Conservation (phyloP, 2,329 filamentous ascomycete species). For the Dothideomycetidae sp. region DNA sequence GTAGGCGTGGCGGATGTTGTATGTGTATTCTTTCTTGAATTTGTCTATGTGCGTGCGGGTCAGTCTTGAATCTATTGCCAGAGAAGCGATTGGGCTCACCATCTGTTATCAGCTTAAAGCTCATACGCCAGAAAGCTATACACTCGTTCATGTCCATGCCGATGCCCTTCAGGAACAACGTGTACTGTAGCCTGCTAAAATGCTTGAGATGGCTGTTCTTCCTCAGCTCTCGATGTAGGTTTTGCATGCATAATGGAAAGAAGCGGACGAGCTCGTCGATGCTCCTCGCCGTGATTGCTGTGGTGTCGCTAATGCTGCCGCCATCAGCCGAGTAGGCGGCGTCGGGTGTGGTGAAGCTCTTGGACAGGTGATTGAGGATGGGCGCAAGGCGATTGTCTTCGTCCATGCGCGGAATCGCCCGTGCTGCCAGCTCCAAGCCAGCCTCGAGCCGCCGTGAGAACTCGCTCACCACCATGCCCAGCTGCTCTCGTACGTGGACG, state of each 20-base stretch:
- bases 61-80: too few species aligned
- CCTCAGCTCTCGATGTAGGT: slow-evolving; percentile 71
- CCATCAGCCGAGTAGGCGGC: slow-evolving; percentile 58
- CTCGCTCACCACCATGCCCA: slow-evolving; percentile 78
- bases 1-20: slow-evolving; percentile 91
- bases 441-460: slow-evolving; percentile 68
- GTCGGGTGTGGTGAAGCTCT: slow-evolving; percentile 89
- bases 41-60: too few species aligned
- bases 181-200: slow-evolving; percentile 84
- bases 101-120: slow-evolving; percentile 77
- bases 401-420: slow-evolving; percentile 78
- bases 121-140: slow-evolving; percentile 77
- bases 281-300: slow-evolving; percentile 61
- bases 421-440: slow-evolving; percentile 77
- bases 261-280: slow-evolving; percentile 67
- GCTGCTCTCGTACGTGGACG: slow-evolving; percentile 73
- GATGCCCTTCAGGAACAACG: slow-evolving; percentile 90
- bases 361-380: slow-evolving; percentile 69
- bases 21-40: slow-evolving; percentile 95
- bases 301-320: slow-evolving; percentile 44
- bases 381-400: slow-evolving; percentile 83
- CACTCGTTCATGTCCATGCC: slow-evolving; percentile 85
- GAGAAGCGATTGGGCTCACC: slow-evolving; percentile 13
- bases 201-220: slow-evolving; percentile 88
- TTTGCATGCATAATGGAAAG: slow-evolving; percentile 89